Conservation (phyloP, 352 stramenopile genomes). For the Plasmopara viticola region DNA sequence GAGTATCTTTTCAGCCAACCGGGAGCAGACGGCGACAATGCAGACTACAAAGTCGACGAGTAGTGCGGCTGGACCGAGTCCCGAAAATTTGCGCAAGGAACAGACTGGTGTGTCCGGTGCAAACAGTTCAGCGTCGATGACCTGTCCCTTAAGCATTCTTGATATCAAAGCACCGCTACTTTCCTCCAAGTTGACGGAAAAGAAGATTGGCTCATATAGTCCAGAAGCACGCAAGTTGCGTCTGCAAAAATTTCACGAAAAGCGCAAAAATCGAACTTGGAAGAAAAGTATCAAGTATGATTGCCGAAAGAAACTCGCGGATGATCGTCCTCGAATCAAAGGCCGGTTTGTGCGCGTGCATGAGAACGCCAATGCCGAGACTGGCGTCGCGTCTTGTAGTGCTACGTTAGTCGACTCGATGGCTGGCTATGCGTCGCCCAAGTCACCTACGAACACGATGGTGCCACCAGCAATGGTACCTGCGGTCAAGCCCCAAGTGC, state of each 20-base stretch:
- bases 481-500: conserved; percentile 8
- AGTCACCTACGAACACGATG: conserved; percentile 19
- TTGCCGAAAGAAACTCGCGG: conserved; percentile 96
- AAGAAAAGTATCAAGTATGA: conserved; percentile 99
- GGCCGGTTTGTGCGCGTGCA: conserved; percentile 89
- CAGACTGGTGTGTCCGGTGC: conserved; percentile 18
- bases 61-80: background rate
- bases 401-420: conserved; percentile 9
- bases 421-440: conserved; percentile 26
- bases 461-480: conserved; percentile 12
- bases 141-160: conserved; percentile 41
- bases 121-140: conserved; percentile 12
- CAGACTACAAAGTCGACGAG: background rate
- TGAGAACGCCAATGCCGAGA: conserved; percentile 45
- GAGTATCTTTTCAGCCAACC: conserved; percentile 35
- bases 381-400: conserved; percentile 25
- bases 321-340: conserved; percentile 91
- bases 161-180: conserved; percentile 28
- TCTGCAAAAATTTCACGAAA: conserved; percentile 96
- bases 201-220: conserved; percentile 93
- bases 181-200: conserved; percentile 22
- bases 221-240: conserved; percentile 88
- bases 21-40: conserved; percentile 6
- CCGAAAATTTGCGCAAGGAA: conserved; percentile 37
- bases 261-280: conserved; percentile 95